Evolutionary conservation across 164 flowering plant genomes (phyloP), one percentile per base, ranked within the genome.

Genomic region (Stephania cephalantha): DNA sequence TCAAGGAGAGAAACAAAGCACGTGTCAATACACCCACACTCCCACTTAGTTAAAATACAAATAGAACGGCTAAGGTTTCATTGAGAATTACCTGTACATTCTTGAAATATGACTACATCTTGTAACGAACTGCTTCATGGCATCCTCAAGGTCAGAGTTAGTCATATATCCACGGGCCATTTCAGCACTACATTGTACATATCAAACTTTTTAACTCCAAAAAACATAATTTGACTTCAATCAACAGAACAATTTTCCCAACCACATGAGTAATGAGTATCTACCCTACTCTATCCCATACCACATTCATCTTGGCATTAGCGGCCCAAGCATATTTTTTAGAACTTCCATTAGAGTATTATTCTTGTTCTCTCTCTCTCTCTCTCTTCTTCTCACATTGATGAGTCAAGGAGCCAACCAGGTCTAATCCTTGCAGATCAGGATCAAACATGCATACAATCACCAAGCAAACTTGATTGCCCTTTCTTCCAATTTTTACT

Each of bases 31-130:
- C 5, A 48, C 63, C 1, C 13, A 66, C 55, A 71, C 18, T 15
- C 53, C 63, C n/a, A 67, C 52, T 45, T 35, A 64, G n/a, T 35
- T 5, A 7, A 67, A 20, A 29, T 29, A 45, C 1, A 17, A 25
- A 73, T 35, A 35, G 3, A 35, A 35, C 3, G 29, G 58, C 13
- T 7, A 50, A 10, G 1, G 46, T 8, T 17, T 22, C 3, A 50
- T 20, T 58, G 72, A 67, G 9, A 84, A 68, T 83, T 81, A 94
- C 98, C 97, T 94, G 88, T 94, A 94, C 30, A 91, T 83, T 77
- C 90, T 82, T 46, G 96, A 89, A 83, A 94, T 91, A 61, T 83
- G 83, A 68, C 90, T 83, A 82, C 98, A 92, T 77, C 91, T 88
- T 69, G 44, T 66, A 48, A 85, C 84, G 71, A 92, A 88, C 7